Conservation (phyloP, 2,329 filamentous ascomycete genomes). For the Cryphonectria naterciae region DNA sequence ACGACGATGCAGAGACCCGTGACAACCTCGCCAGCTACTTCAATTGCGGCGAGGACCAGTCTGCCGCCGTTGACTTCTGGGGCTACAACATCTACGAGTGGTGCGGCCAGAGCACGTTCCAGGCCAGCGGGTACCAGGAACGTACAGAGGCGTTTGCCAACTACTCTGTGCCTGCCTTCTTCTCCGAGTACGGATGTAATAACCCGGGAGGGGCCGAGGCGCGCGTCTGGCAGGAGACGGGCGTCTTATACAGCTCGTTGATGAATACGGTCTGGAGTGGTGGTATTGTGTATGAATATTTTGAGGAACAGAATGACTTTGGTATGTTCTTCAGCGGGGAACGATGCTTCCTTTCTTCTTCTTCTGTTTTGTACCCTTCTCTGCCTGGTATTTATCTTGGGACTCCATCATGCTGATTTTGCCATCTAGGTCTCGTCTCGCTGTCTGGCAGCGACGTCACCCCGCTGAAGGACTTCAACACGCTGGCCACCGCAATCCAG, state of each 20-base stretch:
- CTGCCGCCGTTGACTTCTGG: conserved; percentile 85
- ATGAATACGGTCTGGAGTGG: conserved; percentile 92
- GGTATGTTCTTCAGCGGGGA: neutral
- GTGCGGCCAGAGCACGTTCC: conserved; percentile 84
- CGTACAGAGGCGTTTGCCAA: conserved; percentile 84
- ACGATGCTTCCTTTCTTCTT: neutral
- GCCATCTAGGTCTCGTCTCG: conserved; percentile 63
- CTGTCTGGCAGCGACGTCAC: conserved; percentile 61
- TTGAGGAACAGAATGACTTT: conserved; percentile 79
- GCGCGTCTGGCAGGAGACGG: conserved; percentile 84
- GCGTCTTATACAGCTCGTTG: conserved; percentile 73
- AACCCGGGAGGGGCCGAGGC: conserved; percentile 59
- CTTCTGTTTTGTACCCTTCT: neutral
- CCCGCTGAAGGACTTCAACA: conserved; percentile 37
- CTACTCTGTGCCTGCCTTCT: conserved; percentile 95
- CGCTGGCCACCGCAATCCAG: conserved; percentile 73
- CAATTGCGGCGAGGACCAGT: conserved; percentile 73
- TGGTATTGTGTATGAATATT: conserved; percentile 99
- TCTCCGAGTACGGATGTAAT: conserved; percentile 98
- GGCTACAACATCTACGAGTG: conserved; percentile 99
- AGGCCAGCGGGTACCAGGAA: conserved; percentile 76
- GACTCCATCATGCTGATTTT: conserved; percentile 8
- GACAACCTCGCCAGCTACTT: conserved; percentile 86
- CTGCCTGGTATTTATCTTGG: conserved; percentile 33
- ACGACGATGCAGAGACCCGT: conserved; percentile 86